A percentile compares a stretch with the other conserved stretches of the same genome.
phyloP scores from a whole-genome alignment of 83 land plant species.

The Picea mariana region DNA sequence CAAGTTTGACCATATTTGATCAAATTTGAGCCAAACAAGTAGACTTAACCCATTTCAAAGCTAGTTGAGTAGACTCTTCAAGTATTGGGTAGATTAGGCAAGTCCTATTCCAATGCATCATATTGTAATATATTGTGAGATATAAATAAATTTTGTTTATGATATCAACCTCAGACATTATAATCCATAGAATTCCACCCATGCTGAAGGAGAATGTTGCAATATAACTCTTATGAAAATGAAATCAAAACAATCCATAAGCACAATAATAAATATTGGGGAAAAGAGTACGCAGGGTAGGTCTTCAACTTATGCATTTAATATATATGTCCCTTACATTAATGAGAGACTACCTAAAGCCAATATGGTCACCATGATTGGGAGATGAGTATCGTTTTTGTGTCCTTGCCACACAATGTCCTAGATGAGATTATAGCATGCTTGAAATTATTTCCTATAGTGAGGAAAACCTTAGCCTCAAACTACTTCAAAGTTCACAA shows the following conservation, averaged over 20 bases:
- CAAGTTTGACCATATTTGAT: no score
- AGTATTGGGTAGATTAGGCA: no score
- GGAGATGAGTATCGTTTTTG: neutral
- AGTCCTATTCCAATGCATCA: neutral
- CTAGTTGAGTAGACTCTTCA: no score
- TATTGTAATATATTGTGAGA: neutral
- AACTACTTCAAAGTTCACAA: no score
- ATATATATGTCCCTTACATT: no score
- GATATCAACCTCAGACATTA: slow-evolving; percentile 73
- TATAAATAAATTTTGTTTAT: neutral
- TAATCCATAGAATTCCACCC: slow-evolving; percentile 63
- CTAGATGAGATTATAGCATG: no score
- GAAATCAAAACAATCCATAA: neutral
- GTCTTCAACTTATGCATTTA: no score
- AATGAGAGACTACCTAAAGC: slow-evolving; percentile 43
- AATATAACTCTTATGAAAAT: slow-evolving; percentile 31
- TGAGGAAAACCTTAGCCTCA: no score
- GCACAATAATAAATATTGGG: neutral
- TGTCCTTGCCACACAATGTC: neutral
- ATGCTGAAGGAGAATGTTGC: slow-evolving; percentile 39
- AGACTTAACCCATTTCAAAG: no score
- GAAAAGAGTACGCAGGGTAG: no score
- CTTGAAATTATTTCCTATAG: no score
- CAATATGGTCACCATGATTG: neutral
- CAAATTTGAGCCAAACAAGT: no score